Evolutionary conservation across 345 rosid genomes (phyloP), one percentile per base, ranked within the genome.

Genomic region (Xanthoceras sorbifolium): DNA sequence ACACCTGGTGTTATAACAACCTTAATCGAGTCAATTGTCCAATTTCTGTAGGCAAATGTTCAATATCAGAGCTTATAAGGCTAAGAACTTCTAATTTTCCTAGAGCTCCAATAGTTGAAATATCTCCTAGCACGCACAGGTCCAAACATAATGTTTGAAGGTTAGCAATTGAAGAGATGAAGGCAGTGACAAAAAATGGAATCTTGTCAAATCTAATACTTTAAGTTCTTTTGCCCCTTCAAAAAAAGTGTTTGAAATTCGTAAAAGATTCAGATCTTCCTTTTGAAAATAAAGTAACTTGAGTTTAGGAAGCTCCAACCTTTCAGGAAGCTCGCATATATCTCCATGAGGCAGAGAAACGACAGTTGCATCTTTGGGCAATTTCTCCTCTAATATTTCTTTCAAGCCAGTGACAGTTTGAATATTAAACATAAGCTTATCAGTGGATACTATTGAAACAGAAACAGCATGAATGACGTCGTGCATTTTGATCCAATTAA

Each of bases 401-500:
- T 62, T 15, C 29, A 74, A 9, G 15, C 6, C 70, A 1, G 74
- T 6, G 20, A 20, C 55, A 34, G 59, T 68, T 23, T 40, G 22
- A 1, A 82, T 4, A 31, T 25, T 7, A 48, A 78, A 23, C 25
- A 55, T 17, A 3, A 36, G 69, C 2, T 67, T 50, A 3, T 52
- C 76, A 34, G 29, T 62, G 14, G 78, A 26, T 15, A 78, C 79
- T 0, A 80, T 72, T 5, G 77, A 62, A 4, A 50, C 1, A 3
- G 87, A 78, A 8, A 68, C 71, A 25, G 36, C 17, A 28, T 10
- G 69, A 17, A 82, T 69, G n/a, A 78, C 46, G 28, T 82, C 78
- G 32, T 81, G 82, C 76, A 84, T 76, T 32, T 44, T 75, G 29
- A 84, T 64, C 62, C 50, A 15, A 34, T 34, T 36, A 36, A 36